Percentiles rank a stretch among this genome's conserved stretches.
phyloP scores from a whole-genome alignment of 1,284 basidiomycete genomes.

The Quambalaria eucalypti region DNA sequence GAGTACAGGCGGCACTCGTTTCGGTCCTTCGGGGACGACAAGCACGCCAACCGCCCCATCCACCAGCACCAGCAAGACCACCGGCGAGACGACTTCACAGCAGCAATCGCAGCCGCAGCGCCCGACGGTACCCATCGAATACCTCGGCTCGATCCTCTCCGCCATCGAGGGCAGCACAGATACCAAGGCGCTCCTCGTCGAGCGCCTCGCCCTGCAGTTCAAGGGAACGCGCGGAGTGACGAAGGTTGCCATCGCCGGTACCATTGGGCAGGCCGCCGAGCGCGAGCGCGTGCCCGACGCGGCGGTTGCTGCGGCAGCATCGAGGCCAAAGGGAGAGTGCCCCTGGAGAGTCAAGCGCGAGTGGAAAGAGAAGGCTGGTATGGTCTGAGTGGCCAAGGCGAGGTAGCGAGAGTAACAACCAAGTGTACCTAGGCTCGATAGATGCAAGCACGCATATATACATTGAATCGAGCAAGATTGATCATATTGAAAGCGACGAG shows the following conservation, averaged over 20 bases:
- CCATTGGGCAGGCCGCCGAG: neutral
- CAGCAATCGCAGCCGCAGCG: neutral
- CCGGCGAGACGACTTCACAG: neutral
- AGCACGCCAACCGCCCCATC: neutral
- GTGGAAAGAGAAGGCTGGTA: neutral
- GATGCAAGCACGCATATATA: no score
- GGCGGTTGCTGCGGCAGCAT: no score
- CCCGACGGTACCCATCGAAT: slow-evolving; percentile 4
- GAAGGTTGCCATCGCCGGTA: slow-evolving; percentile 6
- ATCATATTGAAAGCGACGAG: no score
- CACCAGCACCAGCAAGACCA: neutral
- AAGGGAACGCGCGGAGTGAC: neutral
- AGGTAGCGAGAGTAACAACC: no score
- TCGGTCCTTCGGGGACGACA: neutral
- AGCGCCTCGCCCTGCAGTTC: slow-evolving; percentile 5
- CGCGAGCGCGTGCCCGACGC: no score
- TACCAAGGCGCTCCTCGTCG: slow-evolving; percentile 7
- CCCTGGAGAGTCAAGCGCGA: neutral
- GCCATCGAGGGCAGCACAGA: slow-evolving; percentile 8
- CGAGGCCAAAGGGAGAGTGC: neutral
- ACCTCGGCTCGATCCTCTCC: slow-evolving; percentile 1
- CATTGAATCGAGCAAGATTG: no score
- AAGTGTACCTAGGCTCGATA: no score
- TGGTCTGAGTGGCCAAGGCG: neutral
- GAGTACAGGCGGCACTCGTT: neutral